Evolutionary conservation across 352 stramenopile species (phyloP), one percentile per base, ranked within the genome.

Genomic region (Halophytophthora batemanensis): DNA sequence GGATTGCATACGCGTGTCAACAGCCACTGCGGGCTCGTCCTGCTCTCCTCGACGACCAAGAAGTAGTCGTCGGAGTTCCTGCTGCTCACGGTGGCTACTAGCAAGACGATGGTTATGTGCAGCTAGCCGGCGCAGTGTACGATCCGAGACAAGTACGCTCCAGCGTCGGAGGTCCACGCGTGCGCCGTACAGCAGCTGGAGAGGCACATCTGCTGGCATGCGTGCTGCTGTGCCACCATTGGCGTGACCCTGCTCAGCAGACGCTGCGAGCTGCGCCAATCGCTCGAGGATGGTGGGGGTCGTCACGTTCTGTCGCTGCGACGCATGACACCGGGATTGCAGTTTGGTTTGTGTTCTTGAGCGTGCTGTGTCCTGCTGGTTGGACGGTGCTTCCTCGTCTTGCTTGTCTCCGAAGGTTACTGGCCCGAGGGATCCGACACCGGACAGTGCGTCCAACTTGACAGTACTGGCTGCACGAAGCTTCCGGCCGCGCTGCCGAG

Each of bases 61-160:
- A n/a, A 53, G 28, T 7, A 46, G 14, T 41, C 49, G 14, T 18
- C 34, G 42, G 6, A 59, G 33, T 35, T 53, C 56, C 10, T 70
- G 34, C 13, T 50, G 41, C 45, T 71, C 52, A 1, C 38, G 53
- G 21, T 42, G 53, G 19, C 60, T 28, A 35, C 54, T 64, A 21
- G 63, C 51, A 37, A 87, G 60, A 10, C 73, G 75, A 23, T 64
- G 58, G 56, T 93, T 93, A 50, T 75, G 69, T 6, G 77, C 73
- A 6, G 75, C 79, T 38, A 93, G 64, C 15, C 77, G 79, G 13
- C 63, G 54, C 6, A 93, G 59, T 10, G 80, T 88, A 1, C 56
- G 53, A 51, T 93, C 69, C 1, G 79, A 83, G 1, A 90, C 79
- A 15, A 90, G 71, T 4, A 78, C 69, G 6, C 74, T 90, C 79